Base-by-base conservation (phyloP, 2,329 filamentous ascomycete genomes). In the Pseudocercospora pini-densiflorae region DNA sequence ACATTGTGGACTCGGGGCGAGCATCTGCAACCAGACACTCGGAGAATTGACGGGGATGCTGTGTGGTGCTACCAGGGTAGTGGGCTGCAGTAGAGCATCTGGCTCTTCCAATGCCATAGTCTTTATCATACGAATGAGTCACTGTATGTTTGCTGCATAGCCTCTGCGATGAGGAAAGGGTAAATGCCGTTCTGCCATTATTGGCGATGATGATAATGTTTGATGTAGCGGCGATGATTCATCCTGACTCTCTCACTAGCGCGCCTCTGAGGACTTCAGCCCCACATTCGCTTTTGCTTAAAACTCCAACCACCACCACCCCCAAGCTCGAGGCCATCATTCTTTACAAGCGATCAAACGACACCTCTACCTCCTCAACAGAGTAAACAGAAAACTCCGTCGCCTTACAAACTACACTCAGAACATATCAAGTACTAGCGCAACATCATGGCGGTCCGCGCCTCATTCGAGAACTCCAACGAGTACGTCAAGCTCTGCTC, bases 401-500 rank as follows among this genome's bases (percentile, higher is more conserved):
- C 36, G 36, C 36, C 14, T 5, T 40, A 40, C 14, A 40, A 16
- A 40, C 16, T 43, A 4, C 40, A n/a, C 40, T 19, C 5, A 6
- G 8, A 5, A 43, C 40, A 43, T 14, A 43, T 43, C 40, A n/a
- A 19, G 16, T 2, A 43, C 40, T 16, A n/a, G 40, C 16, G 16
- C 40, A 43, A 43, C 40, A 43, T 76, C 79, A 85, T 85, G 83
- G 83, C 83, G 72, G 82, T 85, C 69, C 83, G 83, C 78, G 83
- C 83, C 68, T 78, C 93, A 79, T 95, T 95, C 79, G 92, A 95
- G 83, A 94, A 94, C 84, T 94, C 91, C 76, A 94, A 94, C 84
- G 92, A 95, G 92, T 94, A 85, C 78, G 89, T 63, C 29, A 24
- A 54, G 24, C 21, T 49, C 45, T 19, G 45, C 33, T 36, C 33